Conservation (phyloP, 1,284 basidiomycete species). For the Inonotus hispidus region DNA sequence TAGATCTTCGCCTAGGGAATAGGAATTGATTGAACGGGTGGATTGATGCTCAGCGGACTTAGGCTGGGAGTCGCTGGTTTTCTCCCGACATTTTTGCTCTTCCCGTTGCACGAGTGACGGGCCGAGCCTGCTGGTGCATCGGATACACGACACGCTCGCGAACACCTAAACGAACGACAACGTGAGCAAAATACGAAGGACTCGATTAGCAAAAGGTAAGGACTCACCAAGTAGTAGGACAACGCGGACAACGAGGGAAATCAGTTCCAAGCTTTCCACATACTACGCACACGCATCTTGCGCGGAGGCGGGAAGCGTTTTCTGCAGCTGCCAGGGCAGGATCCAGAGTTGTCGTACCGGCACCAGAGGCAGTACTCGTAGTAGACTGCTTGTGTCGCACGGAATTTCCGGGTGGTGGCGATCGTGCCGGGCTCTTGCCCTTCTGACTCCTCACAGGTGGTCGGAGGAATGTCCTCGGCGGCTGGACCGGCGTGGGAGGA, state of each 20-base stretch:
- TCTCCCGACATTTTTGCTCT: not conserved
- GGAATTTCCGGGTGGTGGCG: not conserved
- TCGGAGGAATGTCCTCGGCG: not conserved
- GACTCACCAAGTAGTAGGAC: conserved; percentile 11
- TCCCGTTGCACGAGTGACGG: conserved; percentile 6
- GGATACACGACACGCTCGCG: conserved; percentile 12
- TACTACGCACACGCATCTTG: conserved; percentile 13
- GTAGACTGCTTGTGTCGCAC: not conserved
- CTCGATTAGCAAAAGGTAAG: not conserved
- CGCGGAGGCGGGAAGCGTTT: conserved; percentile 13
- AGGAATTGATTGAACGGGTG: not conserved
- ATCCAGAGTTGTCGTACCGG: not conserved
- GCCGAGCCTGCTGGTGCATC: conserved; percentile 8
- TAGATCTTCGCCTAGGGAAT: not conserved
- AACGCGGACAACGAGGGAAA: conserved; percentile 17
- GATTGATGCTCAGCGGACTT: not conserved
- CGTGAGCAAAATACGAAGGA: not conserved
- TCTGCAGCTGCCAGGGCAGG: conserved; percentile 14
- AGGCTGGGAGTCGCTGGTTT: not conserved
- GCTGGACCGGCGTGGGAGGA: not conserved
- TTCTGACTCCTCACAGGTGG: not conserved
- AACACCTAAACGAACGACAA: conserved; percentile 4
- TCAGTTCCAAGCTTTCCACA: conserved; percentile 16
- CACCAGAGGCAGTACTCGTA: no score
- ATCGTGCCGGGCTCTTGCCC: not conserved